phyloP scores from a whole-genome alignment of 768 basidiomycete species.

The Phylloporus scabripes region DNA sequence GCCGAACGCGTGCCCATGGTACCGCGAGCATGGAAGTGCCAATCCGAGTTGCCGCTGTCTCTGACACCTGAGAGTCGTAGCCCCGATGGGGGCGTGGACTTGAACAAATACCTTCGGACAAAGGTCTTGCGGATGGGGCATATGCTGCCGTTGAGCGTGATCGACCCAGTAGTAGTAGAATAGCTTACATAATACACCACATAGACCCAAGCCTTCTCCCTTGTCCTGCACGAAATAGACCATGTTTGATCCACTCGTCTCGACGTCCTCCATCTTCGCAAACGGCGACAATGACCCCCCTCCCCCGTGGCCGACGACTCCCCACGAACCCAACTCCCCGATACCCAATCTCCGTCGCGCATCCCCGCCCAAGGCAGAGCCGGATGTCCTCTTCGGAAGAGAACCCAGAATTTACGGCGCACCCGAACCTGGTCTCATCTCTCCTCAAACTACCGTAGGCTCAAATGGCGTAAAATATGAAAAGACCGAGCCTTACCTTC shows the following conservation, averaged over 20 bases:
- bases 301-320: constrained; percentile 79
- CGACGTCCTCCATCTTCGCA: constrained; percentile 49
- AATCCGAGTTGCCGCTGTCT: constrained; percentile 11
- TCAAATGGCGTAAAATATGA: constrained; percentile 71
- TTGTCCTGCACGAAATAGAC: not conserved
- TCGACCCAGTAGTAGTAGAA: constrained; percentile 7
- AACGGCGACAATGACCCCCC: constrained; percentile 40
- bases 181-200: constrained; percentile 14
- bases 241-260: constrained; percentile 76
- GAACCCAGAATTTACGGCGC: constrained; percentile 86
- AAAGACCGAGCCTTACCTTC: constrained; percentile 76
- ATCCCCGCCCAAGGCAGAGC: constrained; percentile 48
- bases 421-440: constrained; percentile 77
- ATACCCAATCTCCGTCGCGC: constrained; percentile 68
- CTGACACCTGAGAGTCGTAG: constrained; percentile 30
- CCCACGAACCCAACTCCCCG: constrained; percentile 63
- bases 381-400: constrained; percentile 62
- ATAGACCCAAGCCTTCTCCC: not conserved
- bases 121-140: constrained; percentile 99
- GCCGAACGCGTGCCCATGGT: constrained; percentile 91
- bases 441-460: constrained; percentile 58
- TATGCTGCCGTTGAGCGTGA: constrained; percentile 54
- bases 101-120: constrained; percentile 93
- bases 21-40: constrained; percentile 72
- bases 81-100: constrained; percentile 71